phyloP scores from a whole-genome alignment of 2,329 filamentous ascomycete genomes.

The Metarhizium brunneum region DNA sequence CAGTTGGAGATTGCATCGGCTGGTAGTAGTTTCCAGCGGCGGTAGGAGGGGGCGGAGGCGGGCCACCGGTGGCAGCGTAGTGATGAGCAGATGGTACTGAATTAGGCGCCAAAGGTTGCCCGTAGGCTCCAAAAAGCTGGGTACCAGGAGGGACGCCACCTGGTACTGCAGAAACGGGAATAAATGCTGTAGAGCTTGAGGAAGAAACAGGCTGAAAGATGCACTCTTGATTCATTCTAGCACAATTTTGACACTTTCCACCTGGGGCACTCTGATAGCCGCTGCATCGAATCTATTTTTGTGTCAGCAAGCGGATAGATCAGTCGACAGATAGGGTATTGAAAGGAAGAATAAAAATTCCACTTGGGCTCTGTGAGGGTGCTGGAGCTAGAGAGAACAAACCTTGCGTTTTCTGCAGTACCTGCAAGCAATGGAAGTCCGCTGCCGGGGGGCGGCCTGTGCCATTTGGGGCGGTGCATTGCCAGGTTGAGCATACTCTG shows the following conservation, averaged over 20 bases:
- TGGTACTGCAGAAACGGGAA: slow-evolving; percentile 48
- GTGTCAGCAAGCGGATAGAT: slow-evolving; percentile 5
- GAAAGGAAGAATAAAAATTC: neutral
- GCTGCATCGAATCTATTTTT: slow-evolving; percentile 47
- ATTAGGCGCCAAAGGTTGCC: slow-evolving; percentile 39
- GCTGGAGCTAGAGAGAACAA: slow-evolving; percentile 4
- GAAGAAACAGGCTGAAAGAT: slow-evolving; percentile 52
- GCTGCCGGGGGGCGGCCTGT: slow-evolving; percentile 46
- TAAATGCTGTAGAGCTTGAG: slow-evolving; percentile 46
- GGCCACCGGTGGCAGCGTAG: slow-evolving; percentile 10
- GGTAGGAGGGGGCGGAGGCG: slow-evolving; percentile 8
- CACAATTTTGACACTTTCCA: slow-evolving; percentile 52
- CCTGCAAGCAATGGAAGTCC: slow-evolving; percentile 50
- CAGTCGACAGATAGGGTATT: neutral
- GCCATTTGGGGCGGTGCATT: slow-evolving; percentile 27
- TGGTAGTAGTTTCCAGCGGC: slow-evolving; percentile 32
- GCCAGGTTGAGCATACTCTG: slow-evolving; percentile 25
- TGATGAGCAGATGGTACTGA: slow-evolving; percentile 17
- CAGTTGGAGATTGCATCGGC: slow-evolving; percentile 34
- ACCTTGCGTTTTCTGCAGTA: slow-evolving; percentile 56
- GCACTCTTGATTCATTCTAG: slow-evolving; percentile 53
- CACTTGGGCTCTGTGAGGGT: neutral
- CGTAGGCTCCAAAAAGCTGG: slow-evolving; percentile 47
- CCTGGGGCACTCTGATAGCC: slow-evolving; percentile 50
- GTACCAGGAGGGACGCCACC: slow-evolving; percentile 49